Conservation (phyloP, 768 basidiomycete genomes). For the Mycena capillaripes region DNA sequence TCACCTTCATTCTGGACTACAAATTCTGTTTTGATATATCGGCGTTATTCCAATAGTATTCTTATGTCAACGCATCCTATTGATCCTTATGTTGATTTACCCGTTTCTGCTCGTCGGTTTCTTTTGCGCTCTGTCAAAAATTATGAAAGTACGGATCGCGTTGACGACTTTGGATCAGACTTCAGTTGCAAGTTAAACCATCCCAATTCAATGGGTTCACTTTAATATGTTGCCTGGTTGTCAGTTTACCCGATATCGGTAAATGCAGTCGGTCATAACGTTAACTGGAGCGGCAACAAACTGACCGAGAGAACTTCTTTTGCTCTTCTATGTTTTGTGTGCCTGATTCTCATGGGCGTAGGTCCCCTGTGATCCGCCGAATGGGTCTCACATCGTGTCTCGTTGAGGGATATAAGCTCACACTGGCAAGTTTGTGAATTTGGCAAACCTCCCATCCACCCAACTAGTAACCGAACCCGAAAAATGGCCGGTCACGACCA, state of each 20-base stretch:
- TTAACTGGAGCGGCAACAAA: conserved; percentile 14
- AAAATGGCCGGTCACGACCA: conserved; percentile 33
- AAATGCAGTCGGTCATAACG: conserved; percentile 13
- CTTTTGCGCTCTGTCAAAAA: not conserved
- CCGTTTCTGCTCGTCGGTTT: not conserved
- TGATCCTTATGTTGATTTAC: too few relatives aligned
- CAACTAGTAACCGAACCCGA: too few relatives aligned
- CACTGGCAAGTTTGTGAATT: not conserved
- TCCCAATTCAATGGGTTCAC: not conserved
- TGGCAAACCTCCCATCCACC: not conserved
- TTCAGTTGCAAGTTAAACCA: not conserved
- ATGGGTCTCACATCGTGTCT: conserved; percentile 4
- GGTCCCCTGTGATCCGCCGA: conserved; percentile 20
- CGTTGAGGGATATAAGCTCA: conserved; percentile 6
- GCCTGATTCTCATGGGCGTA: conserved; percentile 23
- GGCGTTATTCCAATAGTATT: conserved; percentile 1
- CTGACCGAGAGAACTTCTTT: too few relatives aligned
- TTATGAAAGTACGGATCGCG: too few relatives aligned
- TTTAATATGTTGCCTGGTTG: not conserved
- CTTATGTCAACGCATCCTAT: too few relatives aligned
- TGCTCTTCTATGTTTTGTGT: conserved; percentile 7
- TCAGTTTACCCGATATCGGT: conserved; percentile 22
- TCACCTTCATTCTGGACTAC: conserved; percentile 1
- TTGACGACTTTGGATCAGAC: too few relatives aligned
- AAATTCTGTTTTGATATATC: conserved; percentile 9